Conservation (phyloP, 1,284 basidiomycete genomes). For the Ustilago bromivora region DNA sequence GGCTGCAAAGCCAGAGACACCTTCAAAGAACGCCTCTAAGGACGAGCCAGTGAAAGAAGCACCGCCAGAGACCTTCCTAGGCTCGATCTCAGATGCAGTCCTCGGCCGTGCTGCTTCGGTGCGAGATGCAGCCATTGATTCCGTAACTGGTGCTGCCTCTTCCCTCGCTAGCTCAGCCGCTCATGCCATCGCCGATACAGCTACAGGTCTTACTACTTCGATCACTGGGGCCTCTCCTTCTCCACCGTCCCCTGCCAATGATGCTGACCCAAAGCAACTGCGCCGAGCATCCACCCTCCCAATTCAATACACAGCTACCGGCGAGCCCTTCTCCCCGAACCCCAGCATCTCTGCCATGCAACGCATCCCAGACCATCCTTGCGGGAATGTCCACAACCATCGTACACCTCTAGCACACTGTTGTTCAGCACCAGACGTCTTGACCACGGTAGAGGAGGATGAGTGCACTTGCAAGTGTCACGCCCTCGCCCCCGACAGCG, state of each 20-base stretch:
- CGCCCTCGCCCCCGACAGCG: background rate
- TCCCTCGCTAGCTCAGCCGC: conserved; percentile 4
- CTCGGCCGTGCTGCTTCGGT: conserved; percentile 16
- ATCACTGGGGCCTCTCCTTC: background rate
- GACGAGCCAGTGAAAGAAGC: background rate
- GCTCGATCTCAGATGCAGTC: conserved; percentile 13
- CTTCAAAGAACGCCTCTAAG: background rate
- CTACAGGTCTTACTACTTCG: background rate
- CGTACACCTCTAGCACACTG: conserved; percentile 16
- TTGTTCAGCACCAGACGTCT: conserved; percentile 29
- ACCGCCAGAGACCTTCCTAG: conserved; percentile 2
- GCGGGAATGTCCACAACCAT: conserved; percentile 9
- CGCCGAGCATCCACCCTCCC: conserved; percentile 19
- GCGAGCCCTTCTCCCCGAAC: conserved; percentile 38
- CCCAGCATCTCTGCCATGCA: conserved; percentile 49
- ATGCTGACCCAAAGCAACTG: background rate
- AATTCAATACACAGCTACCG: conserved; percentile 27
- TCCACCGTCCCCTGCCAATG: background rate
- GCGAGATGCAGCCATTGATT: conserved; percentile 10
- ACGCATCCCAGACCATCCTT: conserved; percentile 42
- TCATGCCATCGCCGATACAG: conserved; percentile 8
- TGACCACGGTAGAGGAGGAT: background rate
- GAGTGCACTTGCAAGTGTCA: conserved; percentile 21
- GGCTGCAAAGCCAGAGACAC: background rate
- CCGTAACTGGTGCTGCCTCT: conserved; percentile 2